Conservation (phyloP, 495 filamentous ascomycete genomes). For the Penicillium longicatenatum region DNA sequence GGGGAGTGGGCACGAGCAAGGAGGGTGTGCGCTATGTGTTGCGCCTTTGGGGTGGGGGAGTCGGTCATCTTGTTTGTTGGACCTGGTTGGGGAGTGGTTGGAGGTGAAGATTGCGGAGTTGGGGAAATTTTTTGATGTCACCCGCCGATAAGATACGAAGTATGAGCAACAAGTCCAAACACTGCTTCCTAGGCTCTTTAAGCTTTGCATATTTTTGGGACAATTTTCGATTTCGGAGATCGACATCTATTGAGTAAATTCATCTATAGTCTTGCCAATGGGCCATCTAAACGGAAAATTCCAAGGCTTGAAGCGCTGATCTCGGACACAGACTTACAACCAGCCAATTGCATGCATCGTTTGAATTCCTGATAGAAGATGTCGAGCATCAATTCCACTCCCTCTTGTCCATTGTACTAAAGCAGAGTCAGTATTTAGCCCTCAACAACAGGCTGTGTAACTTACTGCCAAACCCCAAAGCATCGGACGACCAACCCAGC, state of each 20-base stretch:
- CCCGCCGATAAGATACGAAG: slow-evolving; percentile 24
- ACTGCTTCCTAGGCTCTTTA: background rate
- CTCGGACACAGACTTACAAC: slow-evolving; percentile 48
- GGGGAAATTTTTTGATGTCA: slow-evolving; percentile 30
- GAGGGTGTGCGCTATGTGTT: slow-evolving; percentile 63
- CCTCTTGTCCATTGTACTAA: slow-evolving; percentile 42
- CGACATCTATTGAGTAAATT: background rate
- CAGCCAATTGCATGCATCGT: slow-evolving; percentile 53
- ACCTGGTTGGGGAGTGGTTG: slow-evolving; percentile 2
- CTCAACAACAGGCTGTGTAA: background rate
- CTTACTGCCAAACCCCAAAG: slow-evolving; percentile 49
- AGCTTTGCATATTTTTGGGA: background rate
- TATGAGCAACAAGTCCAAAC: background rate
- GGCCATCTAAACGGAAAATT: slow-evolving; percentile 40
- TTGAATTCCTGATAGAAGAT: slow-evolving; percentile 53
- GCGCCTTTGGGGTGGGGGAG: slow-evolving; percentile 30
- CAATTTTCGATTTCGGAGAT: background rate
- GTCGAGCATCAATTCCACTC: slow-evolving; percentile 41
- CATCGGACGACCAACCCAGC: slow-evolving; percentile 65
- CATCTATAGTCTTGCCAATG: slow-evolving; percentile 40
- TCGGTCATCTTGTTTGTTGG: slow-evolving; percentile 24
- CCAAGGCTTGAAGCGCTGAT: slow-evolving; percentile 43
- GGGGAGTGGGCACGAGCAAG: slow-evolving; percentile 76
- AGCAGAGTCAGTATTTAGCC: background rate
- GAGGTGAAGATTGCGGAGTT: slow-evolving; percentile 13